Conservation (phyloP, 2,329 filamentous ascomycete genomes). For the Botryotinia convoluta region DNA sequence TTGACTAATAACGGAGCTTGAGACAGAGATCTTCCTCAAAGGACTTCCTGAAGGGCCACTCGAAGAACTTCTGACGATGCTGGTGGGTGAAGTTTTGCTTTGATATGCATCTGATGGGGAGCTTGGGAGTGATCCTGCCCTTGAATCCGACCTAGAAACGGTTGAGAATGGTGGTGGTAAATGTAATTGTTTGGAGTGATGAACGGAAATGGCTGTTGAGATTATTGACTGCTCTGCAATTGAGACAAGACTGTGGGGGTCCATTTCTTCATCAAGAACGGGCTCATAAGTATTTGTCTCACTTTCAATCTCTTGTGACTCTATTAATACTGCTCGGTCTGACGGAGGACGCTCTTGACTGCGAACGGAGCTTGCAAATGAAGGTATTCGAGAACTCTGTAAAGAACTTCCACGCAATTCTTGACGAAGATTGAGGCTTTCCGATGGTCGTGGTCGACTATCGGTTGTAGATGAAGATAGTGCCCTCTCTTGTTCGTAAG, state of each 20-base stretch:
- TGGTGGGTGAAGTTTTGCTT: constrained; percentile 12
- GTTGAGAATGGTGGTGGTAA: constrained; percentile 38
- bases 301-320: not conserved
- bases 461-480: constrained; percentile 28
- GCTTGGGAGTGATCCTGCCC: constrained; percentile 27
- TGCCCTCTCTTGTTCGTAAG: constrained; percentile 35
- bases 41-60: constrained; percentile 13
- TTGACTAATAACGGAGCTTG: constrained; percentile 12
- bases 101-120: constrained; percentile 18
- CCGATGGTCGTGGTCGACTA: constrained; percentile 23
- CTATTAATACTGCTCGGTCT: not conserved
- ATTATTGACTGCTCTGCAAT: not conserved
- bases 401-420: constrained; percentile 34
- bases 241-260: not conserved
- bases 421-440: constrained; percentile 30
- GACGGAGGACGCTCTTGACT: not conserved
- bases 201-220: not conserved
- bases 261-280: not conserved
- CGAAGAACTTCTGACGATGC: constrained; percentile 22
- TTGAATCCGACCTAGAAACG: constrained; percentile 29
- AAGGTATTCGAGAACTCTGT: constrained; percentile 27
- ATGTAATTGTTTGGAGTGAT: constrained; percentile 23
- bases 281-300: not conserved
- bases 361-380: constrained; percentile 12
- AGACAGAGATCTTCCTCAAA: not conserved